Evolutionary conservation across 352 stramenopile genomes (phyloP).

Genomic region (Globisporangium okanoganense): DNA sequence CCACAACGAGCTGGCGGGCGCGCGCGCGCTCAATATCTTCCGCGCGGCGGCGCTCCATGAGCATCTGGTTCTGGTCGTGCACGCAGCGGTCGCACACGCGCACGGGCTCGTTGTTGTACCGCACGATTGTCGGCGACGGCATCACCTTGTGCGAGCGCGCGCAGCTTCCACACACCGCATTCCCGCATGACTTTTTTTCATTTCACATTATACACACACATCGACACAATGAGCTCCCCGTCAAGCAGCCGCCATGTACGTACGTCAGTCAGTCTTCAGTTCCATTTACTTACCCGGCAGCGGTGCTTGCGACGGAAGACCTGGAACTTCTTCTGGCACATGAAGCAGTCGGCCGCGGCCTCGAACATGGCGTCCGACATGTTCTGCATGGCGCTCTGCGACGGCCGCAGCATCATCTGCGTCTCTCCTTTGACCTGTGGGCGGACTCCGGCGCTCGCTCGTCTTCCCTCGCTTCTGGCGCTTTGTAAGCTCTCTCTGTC

Average conservation of each 20-base stretch:
- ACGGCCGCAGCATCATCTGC: constrained; percentile 17
- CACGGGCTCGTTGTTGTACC: constrained; percentile 76
- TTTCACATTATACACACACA: constrained; percentile 7
- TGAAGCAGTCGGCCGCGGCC: constrained; percentile 55
- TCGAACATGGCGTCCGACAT: constrained; percentile 54
- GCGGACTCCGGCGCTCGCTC: no score
- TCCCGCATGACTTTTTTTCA: constrained; percentile 60
- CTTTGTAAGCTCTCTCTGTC: not conserved
- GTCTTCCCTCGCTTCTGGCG: not conserved
- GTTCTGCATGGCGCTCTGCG: constrained; percentile 16
- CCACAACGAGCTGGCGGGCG: constrained; percentile 60
- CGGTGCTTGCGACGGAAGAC: constrained; percentile 83
- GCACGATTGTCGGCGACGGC: constrained; percentile 52
- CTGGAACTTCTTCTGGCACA: constrained; percentile 86
- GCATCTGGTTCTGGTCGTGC: constrained; percentile 69
- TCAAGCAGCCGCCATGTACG: not conserved
- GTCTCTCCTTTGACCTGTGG: not conserved
- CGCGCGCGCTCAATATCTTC: constrained; percentile 73
- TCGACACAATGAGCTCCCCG: not conserved
- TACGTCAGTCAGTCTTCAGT: not conserved
- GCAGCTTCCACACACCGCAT: constrained; percentile 75
- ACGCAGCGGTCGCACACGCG: constrained; percentile 81
- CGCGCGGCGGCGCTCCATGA: constrained; percentile 58
- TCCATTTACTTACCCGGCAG: constrained; percentile 52
- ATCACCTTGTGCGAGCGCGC: constrained; percentile 76